Percentiles rank a stretch among this genome's conserved stretches.
These are phyloP conservation scores for Helichrysum umbraculigerum DNA, from an alignment of 129 eudicot genomes.

Conservation along the genomic window DNA sequence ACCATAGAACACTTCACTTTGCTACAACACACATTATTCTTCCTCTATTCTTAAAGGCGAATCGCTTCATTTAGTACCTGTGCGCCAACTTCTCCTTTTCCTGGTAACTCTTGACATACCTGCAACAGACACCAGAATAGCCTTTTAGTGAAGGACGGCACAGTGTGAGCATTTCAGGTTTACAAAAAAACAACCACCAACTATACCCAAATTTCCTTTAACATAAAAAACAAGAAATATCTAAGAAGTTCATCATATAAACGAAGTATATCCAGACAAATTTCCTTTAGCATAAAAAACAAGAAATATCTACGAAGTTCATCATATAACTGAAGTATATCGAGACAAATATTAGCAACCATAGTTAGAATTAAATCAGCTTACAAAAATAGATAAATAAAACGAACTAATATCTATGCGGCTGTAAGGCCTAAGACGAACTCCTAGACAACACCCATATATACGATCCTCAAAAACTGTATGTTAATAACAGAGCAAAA, in stretches of 20 bases:
- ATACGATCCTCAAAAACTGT: not conserved
- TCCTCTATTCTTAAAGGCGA: not conserved
- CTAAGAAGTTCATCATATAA: not conserved
- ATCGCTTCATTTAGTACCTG: slow-evolving; percentile 26
- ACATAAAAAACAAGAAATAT: not conserved
- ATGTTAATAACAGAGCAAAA: not conserved
- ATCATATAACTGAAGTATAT: not conserved
- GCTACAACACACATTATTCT: slow-evolving; percentile 35
- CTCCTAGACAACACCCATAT: not conserved
- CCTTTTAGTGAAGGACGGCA: not conserved
- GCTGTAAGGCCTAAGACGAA: not conserved
- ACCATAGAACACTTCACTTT: not conserved
- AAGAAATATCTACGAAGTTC: not conserved
- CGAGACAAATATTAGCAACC: not conserved
- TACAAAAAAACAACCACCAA: not conserved
- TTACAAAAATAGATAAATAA: not conserved
- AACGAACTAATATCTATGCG: not conserved
- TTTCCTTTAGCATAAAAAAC: too few relatives aligned
- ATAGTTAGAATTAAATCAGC: not conserved
- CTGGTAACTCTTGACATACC: slow-evolving; percentile 41
- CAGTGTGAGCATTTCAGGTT: not conserved
- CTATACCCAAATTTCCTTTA: not conserved
- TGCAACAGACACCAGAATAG: slow-evolving; percentile 17
- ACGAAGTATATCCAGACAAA: not conserved
- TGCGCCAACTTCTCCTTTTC: slow-evolving; percentile 41